A percentile compares a stretch with the other conserved stretches of the same genome.
phyloP scores from a whole-genome alignment of 345 rosid genomes.

The Durio zibethinus region DNA sequence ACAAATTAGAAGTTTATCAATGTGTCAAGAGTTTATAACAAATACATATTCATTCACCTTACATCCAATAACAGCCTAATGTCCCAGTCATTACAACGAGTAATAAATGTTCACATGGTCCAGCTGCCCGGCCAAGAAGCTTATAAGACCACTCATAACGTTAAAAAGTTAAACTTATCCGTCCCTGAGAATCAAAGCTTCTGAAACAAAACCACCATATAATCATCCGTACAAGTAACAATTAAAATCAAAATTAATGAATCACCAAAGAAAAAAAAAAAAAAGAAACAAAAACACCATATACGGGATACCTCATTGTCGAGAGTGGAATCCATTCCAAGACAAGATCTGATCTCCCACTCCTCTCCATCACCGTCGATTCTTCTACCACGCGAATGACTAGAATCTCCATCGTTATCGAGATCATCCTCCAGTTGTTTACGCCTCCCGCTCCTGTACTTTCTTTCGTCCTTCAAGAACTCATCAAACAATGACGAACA shows the following conservation, averaged over 20 bases:
- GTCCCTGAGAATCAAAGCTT: background rate
- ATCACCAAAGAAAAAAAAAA: background rate
- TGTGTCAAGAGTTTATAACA: background rate
- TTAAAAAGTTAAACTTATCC: background rate
- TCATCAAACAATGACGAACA: slow-evolving; percentile 51
- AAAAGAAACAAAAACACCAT: background rate
- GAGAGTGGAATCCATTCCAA: slow-evolving; percentile 75
- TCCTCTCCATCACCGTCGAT: slow-evolving; percentile 38
- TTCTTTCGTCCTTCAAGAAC: slow-evolving; percentile 22
- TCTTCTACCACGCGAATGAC: slow-evolving; percentile 13
- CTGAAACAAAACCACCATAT: background rate
- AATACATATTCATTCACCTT: background rate
- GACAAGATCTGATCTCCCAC: slow-evolving; percentile 72
- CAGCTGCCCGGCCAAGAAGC: background rate
- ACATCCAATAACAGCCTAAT: background rate
- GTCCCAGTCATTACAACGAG: background rate
- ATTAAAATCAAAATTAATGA: background rate
- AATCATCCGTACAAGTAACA: background rate
- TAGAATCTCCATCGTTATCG: slow-evolving; percentile 12
- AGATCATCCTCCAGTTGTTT: slow-evolving; percentile 39
- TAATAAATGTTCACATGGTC: too few species aligned
- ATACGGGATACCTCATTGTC: slow-evolving; percentile 88
- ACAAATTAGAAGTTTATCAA: background rate
- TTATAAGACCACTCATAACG: background rate
- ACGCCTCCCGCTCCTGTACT: slow-evolving; percentile 18